These are phyloP conservation scores for Ganoderma resinaceum DNA, from an alignment of 1,284 basidiomycete species.

Conservation along the genomic window DNA sequence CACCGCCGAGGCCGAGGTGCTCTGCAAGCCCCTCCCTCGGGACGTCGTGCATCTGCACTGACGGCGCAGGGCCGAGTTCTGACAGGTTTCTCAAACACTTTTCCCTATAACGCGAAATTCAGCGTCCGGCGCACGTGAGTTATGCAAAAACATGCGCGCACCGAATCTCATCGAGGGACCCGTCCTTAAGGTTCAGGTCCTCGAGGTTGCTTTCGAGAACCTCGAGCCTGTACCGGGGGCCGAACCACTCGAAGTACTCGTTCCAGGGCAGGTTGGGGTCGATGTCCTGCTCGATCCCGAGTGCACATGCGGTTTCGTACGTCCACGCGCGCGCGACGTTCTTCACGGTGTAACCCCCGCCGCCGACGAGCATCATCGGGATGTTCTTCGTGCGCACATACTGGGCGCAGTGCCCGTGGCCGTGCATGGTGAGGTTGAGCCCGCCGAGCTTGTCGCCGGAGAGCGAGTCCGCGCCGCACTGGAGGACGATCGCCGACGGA, in stretches of 20 bases:
- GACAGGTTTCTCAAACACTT: conserved; percentile 75
- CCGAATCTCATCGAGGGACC: conserved; percentile 85
- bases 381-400: conserved; percentile 88
- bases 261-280: conserved; percentile 91
- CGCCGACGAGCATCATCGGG: conserved; percentile 92
- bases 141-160: conserved; percentile 42
- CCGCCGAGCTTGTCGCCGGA: conserved; percentile 96
- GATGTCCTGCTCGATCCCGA: conserved; percentile 83
- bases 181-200: conserved; percentile 87
- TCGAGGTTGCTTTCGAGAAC: conserved; percentile 95
- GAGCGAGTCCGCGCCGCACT: conserved; percentile 96
- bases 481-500: conserved; percentile 90
- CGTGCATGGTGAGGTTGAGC: conserved; percentile 96
- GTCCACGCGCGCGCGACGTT: conserved; percentile 97
- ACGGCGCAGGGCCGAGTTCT: conserved; percentile 83
- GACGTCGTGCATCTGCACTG: conserved; percentile 87
- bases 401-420: conserved; percentile 91
- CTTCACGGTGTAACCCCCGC: conserved; percentile 96
- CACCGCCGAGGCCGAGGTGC: conserved; percentile 63
- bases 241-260: conserved; percentile 98
- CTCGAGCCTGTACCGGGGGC: conserved; percentile 93
- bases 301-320: conserved; percentile 95
- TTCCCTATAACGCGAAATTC: not conserved
- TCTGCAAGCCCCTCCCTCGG: conserved; percentile 71
- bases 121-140: not conserved